These are phyloP conservation scores for Penicillium sp. DNA, from an alignment of 2,329 filamentous ascomycete genomes.

Conservation along the genomic window DNA sequence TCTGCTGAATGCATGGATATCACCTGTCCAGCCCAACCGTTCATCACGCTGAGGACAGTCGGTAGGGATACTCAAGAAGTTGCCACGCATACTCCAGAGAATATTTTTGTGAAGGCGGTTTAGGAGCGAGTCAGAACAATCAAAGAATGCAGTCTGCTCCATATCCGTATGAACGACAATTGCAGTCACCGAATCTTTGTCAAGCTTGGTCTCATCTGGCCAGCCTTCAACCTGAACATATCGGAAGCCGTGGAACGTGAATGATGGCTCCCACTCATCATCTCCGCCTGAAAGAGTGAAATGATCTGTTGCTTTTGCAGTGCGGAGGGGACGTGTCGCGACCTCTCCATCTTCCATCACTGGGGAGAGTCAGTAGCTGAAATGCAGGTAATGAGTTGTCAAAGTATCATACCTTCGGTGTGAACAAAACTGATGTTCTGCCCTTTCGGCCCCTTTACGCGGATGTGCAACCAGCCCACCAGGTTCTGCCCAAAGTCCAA, in stretches of 20 bases:
- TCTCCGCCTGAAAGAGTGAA: too few species aligned
- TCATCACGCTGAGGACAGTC: conserved; percentile 58
- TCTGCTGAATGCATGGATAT: conserved; percentile 50
- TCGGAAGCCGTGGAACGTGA: background rate
- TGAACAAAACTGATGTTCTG: too few species aligned
- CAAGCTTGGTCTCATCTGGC: background rate
- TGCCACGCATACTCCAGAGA: conserved; percentile 56
- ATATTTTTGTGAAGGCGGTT: conserved; percentile 56
- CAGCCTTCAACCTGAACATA: background rate
- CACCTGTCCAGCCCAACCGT: conserved; percentile 54
- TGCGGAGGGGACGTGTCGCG: too few species aligned
- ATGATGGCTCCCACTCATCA: background rate
- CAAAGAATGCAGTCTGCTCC: conserved; percentile 45
- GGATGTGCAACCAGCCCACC: too few species aligned
- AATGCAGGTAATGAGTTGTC: too few species aligned
- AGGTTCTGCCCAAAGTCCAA: too few species aligned
- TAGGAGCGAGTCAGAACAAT: conserved; percentile 50
- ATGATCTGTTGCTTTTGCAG: too few species aligned
- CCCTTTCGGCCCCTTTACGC: too few species aligned
- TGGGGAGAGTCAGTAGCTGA: too few species aligned
- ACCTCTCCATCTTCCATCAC: too few species aligned
- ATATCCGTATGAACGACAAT: background rate
- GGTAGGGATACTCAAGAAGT: conserved; percentile 56
- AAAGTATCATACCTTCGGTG: too few species aligned
- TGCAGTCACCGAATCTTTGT: background rate